A percentile compares a stretch with the other conserved stretches of the same genome.
phyloP scores from a whole-genome alignment of 1,284 basidiomycete genomes.

The Sanguinoderma infundibulare region DNA sequence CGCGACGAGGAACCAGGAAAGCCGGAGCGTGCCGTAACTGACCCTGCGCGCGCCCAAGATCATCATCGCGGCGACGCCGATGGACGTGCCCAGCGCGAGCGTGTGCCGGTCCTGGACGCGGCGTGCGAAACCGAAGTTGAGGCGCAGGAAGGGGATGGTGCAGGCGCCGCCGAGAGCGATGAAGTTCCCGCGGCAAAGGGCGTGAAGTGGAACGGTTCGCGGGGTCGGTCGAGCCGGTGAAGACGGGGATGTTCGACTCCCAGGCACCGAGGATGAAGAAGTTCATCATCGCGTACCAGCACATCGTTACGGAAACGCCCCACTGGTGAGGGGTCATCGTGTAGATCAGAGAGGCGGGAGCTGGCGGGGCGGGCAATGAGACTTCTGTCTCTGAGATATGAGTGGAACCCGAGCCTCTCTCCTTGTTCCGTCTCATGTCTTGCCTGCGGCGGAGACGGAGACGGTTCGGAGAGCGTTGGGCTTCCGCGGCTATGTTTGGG shows the following conservation, averaged over 20 bases:
- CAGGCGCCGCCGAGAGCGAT: constrained; percentile 69
- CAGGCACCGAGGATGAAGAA: constrained; percentile 76
- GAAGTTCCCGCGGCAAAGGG: constrained; percentile 73
- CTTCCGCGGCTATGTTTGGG: constrained; percentile 13
- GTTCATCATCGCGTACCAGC: constrained; percentile 74
- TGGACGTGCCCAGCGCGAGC: constrained; percentile 53
- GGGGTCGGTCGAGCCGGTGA: constrained; percentile 44
- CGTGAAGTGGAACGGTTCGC: constrained; percentile 52
- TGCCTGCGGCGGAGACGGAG: neutral
- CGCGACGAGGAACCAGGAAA: constrained; percentile 70
- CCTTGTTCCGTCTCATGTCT: constrained; percentile 2
- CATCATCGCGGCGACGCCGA: constrained; percentile 37
- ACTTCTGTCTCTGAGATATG: constrained; percentile 10
- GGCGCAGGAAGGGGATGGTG: constrained; percentile 68
- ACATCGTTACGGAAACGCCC: constrained; percentile 68
- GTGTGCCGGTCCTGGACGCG: constrained; percentile 65
- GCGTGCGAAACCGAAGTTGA: constrained; percentile 60
- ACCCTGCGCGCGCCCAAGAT: constrained; percentile 47
- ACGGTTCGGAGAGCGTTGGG: constrained; percentile 16
- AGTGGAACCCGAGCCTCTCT: constrained; percentile 1
- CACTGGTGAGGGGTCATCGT: constrained; percentile 33
- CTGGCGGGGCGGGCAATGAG: neutral
- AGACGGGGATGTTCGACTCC: constrained; percentile 76
- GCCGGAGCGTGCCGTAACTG: constrained; percentile 56
- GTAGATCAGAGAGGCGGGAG: neutral